Conservation (phyloP, 176 grass and related monocot species). For the Otatea glauca region DNA sequence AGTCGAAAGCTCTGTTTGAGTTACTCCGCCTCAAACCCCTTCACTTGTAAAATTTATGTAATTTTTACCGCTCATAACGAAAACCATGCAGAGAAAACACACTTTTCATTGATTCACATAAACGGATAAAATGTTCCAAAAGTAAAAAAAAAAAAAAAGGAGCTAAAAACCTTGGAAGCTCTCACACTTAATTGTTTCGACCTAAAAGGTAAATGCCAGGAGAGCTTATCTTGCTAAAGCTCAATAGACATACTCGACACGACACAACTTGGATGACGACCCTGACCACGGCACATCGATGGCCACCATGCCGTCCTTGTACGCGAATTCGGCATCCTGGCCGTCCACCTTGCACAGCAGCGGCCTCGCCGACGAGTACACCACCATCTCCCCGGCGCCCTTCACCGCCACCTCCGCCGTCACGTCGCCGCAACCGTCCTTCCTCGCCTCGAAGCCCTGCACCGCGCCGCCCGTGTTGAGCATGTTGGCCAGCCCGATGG, state of each 20-base stretch:
- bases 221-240: not conserved
- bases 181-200: constrained; percentile 6
- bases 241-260: constrained; percentile 70
- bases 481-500: constrained; percentile 88
- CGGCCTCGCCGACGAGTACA: constrained; percentile 69
- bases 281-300: constrained; percentile 77
- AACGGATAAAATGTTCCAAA: not conserved
- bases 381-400: constrained; percentile 71
- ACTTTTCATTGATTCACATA: not conserved
- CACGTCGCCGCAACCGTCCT: not conserved
- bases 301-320: constrained; percentile 56
- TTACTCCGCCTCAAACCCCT: no score
- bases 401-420: constrained; percentile 58
- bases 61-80: no score
- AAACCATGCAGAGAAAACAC: not conserved
- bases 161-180: not conserved
- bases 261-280: constrained; percentile 55
- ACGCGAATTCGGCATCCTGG: constrained; percentile 53
- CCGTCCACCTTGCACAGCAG: constrained; percentile 62
- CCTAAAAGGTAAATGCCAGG: not conserved
- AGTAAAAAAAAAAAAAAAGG: not conserved
- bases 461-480: constrained; percentile 80
- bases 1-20: not conserved
- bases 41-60: no score
- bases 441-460: constrained; percentile 49